Base-by-base conservation (phyloP, 495 filamentous ascomycete genomes). In the Xylaria palmicola region DNA sequence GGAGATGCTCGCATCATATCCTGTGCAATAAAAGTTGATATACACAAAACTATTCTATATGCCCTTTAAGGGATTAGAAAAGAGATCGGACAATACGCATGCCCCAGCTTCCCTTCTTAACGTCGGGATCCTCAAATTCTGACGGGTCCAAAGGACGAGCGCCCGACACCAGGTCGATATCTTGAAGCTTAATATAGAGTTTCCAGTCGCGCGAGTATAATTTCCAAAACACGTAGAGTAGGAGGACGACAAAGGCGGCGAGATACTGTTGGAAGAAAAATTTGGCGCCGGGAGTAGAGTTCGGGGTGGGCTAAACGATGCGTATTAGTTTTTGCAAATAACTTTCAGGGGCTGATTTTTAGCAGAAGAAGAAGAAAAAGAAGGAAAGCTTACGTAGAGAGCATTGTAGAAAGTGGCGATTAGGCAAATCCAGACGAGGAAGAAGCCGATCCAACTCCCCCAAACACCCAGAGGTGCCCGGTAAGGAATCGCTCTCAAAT, bases 261-360 rank as follows among this genome's bases (percentile, higher is more conserved):
- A 90, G 83, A 67, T 89, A 90, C 27, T 64, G 63, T 62, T 81
- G 29, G 74, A 91, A 90, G 80, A 91, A 91, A n/a, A n/a, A 60
- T 61, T 82, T 56, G 1, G 79, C 77, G 41, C 79, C 66, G 20
- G 81, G 74, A 2, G 29, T 49, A 7, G 74, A 66, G 7, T 85
- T 84, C 17, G 90, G 77, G 1, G 84, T 86, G 32, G 86, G 75
- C 72, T 76, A 70, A 55, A 40, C 12, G 69, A 62, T 37, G 63
- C 52, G 15, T 6, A 12, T 54, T 52, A 60, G 49, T 48, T 59
- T 44, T 55, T 47, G 47, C 26, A 15, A 17, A 27, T 34, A 27
- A 17, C 7, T 15, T 22, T 48, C 8, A 0, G 19, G 15, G 29
- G 12, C n/a, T n/a, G n/a, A n/a, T n/a, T n/a, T n/a, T n/a, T n/a